Conservation (phyloP, 1,284 basidiomycete species). For the Termitomyces sp. region DNA sequence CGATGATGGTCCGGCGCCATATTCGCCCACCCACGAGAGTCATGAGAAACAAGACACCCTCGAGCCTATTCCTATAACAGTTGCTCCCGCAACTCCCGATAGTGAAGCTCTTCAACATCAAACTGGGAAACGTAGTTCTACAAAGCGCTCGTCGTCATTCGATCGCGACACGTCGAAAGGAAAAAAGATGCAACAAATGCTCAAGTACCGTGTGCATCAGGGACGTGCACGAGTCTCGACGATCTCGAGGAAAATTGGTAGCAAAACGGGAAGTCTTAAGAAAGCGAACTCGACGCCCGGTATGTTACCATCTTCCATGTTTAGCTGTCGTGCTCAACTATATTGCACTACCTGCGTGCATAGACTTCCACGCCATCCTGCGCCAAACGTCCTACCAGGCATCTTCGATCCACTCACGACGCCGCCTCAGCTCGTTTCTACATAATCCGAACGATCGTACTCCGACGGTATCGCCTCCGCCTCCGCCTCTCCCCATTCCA, state of each 20-base stretch:
- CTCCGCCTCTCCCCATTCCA: constrained; percentile 36
- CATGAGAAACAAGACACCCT: constrained; percentile 13
- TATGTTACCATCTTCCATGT: constrained; percentile 21
- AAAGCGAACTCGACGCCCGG: constrained; percentile 63
- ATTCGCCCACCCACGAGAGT: background rate
- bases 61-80: constrained; percentile 28
- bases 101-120: constrained; percentile 10
- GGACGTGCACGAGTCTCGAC: constrained; percentile 67
- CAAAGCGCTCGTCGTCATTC: constrained; percentile 28
- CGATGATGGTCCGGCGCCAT: background rate
- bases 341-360: background rate
- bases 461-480: constrained; percentile 31
- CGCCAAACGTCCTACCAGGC: constrained; percentile 69
- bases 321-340: background rate
- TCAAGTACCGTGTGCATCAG: constrained; percentile 69
- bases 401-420: constrained; percentile 82
- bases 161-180: constrained; percentile 45
- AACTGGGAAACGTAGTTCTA: constrained; percentile 8
- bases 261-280: constrained; percentile 46
- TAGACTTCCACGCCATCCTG: constrained; percentile 63
- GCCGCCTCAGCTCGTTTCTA: constrained; percentile 47
- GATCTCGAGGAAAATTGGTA: constrained; percentile 70
- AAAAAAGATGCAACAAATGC: constrained; percentile 68
- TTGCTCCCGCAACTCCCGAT: constrained; percentile 32
- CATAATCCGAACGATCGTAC: constrained; percentile 34